phyloP scores from a whole-genome alignment of 352 stramenopile species.

The Pythium coloratum region DNA sequence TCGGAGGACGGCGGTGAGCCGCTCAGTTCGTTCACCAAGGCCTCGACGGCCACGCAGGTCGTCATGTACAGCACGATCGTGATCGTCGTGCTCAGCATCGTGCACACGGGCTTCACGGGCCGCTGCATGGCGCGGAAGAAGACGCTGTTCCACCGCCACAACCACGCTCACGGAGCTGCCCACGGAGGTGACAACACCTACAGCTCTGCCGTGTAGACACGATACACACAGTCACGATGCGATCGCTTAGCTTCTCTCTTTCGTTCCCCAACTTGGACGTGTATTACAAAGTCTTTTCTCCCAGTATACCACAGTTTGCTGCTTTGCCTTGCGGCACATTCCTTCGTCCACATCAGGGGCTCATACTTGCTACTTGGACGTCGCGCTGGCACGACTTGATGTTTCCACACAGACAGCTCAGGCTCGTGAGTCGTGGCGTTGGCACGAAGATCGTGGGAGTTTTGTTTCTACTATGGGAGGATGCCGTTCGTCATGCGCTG shows the following conservation, averaged over 20 bases:
- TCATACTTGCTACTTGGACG: not conserved
- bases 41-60: conserved; percentile 54
- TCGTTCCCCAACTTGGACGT: conserved; percentile 5
- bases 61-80: conserved; percentile 47
- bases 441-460: not conserved
- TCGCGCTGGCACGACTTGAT: not conserved
- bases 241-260: not conserved
- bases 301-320: conserved; percentile 7
- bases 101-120: conserved; percentile 70
- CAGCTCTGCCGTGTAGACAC: conserved; percentile 14
- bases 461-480: conserved; percentile 49
- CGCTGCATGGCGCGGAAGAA: conserved; percentile 49
- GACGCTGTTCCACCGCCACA: conserved; percentile 10
- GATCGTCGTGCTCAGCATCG: conserved; percentile 55
- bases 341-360: not conserved
- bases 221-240: not conserved
- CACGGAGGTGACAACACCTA: conserved; percentile 13
- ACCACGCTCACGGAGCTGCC: conserved; percentile 1
- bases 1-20: conserved; percentile 48
- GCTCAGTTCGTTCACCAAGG: conserved; percentile 51
- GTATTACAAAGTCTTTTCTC: conserved; percentile 5
- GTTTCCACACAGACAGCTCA: not conserved
- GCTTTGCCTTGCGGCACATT: not conserved
- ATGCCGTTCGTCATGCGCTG: conserved; percentile 95
- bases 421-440: not conserved